Conservation (phyloP, 164 flowering plant species). For the Litsea cubeba region DNA sequence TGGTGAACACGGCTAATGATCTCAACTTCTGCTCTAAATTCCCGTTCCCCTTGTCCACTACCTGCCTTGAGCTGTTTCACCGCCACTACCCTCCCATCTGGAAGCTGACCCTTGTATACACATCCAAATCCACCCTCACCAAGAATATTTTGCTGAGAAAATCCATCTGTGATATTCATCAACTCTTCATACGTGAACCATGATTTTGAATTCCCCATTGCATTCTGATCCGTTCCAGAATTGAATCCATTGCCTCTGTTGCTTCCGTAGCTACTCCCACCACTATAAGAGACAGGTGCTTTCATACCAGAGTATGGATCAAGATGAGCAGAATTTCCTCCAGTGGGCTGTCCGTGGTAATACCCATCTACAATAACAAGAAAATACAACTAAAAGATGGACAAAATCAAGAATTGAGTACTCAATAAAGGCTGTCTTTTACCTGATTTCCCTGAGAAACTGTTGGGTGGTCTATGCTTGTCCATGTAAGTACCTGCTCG, state of each 20-base stretch:
- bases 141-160: slow-evolving; percentile 46
- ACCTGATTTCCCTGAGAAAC: slow-evolving; percentile 31
- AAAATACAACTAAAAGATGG: not conserved
- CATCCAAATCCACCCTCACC: slow-evolving; percentile 89
- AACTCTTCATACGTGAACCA: slow-evolving; percentile 64
- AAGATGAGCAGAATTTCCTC: slow-evolving; percentile 17
- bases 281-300: slow-evolving; percentile 12
- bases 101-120: slow-evolving; percentile 71
- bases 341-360: slow-evolving; percentile 15
- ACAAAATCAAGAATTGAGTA: not conserved
- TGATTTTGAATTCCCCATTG: not conserved
- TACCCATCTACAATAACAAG: slow-evolving; percentile 27
- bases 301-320: slow-evolving; percentile 14
- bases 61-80: slow-evolving; percentile 72
- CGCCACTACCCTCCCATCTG: slow-evolving; percentile 63
- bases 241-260: slow-evolving; percentile 5
- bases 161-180: slow-evolving; percentile 52
- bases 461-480: slow-evolving; percentile 22
- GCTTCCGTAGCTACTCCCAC: slow-evolving; percentile 9
- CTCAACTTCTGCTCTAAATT: slow-evolving; percentile 82
- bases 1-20: slow-evolving; percentile 87
- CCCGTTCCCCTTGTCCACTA: slow-evolving; percentile 84
- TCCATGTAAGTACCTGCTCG: slow-evolving; percentile 7
- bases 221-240: not conserved
- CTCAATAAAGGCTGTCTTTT: not conserved